Evolutionary conservation across 2,329 filamentous ascomycete genomes (phyloP), one percentile per base, ranked within the genome.

Genomic region (Hortaea sp.): DNA sequence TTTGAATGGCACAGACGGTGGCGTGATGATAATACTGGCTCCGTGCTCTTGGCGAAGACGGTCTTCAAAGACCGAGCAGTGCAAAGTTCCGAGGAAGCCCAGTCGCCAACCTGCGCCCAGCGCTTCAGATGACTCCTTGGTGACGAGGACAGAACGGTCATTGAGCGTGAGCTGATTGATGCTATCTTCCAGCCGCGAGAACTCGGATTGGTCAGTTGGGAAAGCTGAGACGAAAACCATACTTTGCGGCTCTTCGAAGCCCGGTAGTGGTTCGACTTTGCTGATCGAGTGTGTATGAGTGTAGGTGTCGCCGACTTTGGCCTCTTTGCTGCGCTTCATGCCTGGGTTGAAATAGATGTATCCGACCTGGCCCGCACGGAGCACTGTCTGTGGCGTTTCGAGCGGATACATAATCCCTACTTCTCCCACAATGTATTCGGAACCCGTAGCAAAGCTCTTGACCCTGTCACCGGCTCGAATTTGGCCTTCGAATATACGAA

Each of bases 141-240:
- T 85, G 41, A 97, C 72, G 3, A 88, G 95, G 30, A 98, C 87
- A 63, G 88, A 95, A 49, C 92, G 82, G 65, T 98, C 92, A 63
- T 98, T 98, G 44, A 98, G 78, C 2, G 90, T 82, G 10, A 98
- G 80, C 63, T 97, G 90, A 50, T 84, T 84, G 61, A 98, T 95
- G 64, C 88, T 95, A 64, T 97, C 90, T 53, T 94, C 87, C 4
- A 98, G 72, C 60, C 88, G 85, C 39, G 79, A 77, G 61, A 94
- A 90, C 64, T 95, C 87, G 57, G 82, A 74, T 56, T 94, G 88
- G 59, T 98, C 89, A 0, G 89, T 88, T 0, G 92, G 92, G 58
- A 95, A 98, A 0, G 92, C 92, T 1, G 90, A 89, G 4, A 98
- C 92, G 57, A 98, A 98, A 4, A 98, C 92, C 92, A 98, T 98